Conservation (phyloP, 2,329 filamentous ascomycete genomes). For the Pseudocercospora fuligena region DNA sequence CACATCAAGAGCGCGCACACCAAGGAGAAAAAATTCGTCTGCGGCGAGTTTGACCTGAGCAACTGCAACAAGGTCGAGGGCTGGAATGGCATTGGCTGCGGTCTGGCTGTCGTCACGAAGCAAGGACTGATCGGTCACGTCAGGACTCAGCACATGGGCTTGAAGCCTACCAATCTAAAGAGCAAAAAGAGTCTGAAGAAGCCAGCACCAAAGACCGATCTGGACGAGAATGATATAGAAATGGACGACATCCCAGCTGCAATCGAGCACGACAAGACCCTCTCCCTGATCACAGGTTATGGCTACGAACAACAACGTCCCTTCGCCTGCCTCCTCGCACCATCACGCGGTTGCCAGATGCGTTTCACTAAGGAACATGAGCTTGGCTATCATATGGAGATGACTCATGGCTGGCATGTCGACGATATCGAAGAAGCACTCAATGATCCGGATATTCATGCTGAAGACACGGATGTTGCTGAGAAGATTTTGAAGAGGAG, state of each 20-base stretch:
- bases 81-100: slow-evolving; percentile 73
- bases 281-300: slow-evolving; percentile 57
- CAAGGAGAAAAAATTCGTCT: slow-evolving; percentile 74
- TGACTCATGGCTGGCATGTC: slow-evolving; percentile 48
- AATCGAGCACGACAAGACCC: slow-evolving; percentile 13
- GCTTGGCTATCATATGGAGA: slow-evolving; percentile 60
- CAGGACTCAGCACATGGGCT: slow-evolving; percentile 77
- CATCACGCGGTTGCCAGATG: slow-evolving; percentile 51
- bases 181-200: slow-evolving; percentile 11
- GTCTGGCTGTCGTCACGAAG: slow-evolving; percentile 76
- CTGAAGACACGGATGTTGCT: slow-evolving; percentile 3
- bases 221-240: slow-evolving; percentile 22
- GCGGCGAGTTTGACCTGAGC: slow-evolving; percentile 71
- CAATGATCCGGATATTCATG: slow-evolving; percentile 16
- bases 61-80: slow-evolving; percentile 59
- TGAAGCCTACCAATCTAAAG: slow-evolving; percentile 36
- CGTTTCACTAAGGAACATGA: slow-evolving; percentile 64
- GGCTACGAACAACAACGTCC: slow-evolving; percentile 58
- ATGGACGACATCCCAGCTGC: slow-evolving; percentile 19
- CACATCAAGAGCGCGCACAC: slow-evolving; percentile 80
- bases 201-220: slow-evolving; percentile 4
- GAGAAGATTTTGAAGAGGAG: slow-evolving; percentile 6
- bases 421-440: slow-evolving; percentile 47
- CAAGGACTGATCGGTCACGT: slow-evolving; percentile 82
- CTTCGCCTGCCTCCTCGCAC: slow-evolving; percentile 57